Base-by-base conservation (phyloP, 768 basidiomycete species). In the Serendipita indica region DNA sequence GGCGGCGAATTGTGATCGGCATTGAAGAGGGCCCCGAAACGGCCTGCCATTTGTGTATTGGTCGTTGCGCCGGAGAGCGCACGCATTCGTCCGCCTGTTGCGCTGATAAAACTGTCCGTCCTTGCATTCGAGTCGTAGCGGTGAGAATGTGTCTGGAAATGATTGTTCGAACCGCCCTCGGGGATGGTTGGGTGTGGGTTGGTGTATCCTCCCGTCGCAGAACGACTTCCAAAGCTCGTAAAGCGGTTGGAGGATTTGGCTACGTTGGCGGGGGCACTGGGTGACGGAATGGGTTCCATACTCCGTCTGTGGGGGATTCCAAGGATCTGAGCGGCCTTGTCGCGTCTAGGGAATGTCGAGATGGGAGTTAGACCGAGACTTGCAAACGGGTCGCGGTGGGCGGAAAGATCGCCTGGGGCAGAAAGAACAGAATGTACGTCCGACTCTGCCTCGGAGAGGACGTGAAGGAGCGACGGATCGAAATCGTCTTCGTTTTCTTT, bases 261-360 rank as follows among this genome's bases (percentile, higher is more conserved):
- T 10, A 18, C 27, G 3, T n/a, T 43, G 35, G 41, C 18, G 41
- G 41, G 41, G 18, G 27, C 41, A 25, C n/a, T 43, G 1, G 41
- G 41, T n/a, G 41, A 43, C 41, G 86, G 86, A 64, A 89, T 84
- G 62, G 87, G 87, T 67, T 89, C 86, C 87, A 89, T 89, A 57
- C 82, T 84, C 67, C 74, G 77, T 62, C 81, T 77, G 34, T 61
- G 58, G 39, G 49, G 72, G 64, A 89, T 82, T 63, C 86, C 87
- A 39, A 89, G 78, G 57, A 89, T 75, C 62, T 85, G 77, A 22
- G 86, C 82, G 22, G 87, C 84, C 71, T 89, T 89, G 71, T 88
- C 84, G 27, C 75, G 71, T 61, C 79, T 77, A 58, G 71, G 66
- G 27, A 60, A 25, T n/a, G n/a, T n/a, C n/a, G n/a, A n/a, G n/a